Conservation (phyloP, 495 filamentous ascomycete genomes). For the Penicillium robsamsonii region DNA sequence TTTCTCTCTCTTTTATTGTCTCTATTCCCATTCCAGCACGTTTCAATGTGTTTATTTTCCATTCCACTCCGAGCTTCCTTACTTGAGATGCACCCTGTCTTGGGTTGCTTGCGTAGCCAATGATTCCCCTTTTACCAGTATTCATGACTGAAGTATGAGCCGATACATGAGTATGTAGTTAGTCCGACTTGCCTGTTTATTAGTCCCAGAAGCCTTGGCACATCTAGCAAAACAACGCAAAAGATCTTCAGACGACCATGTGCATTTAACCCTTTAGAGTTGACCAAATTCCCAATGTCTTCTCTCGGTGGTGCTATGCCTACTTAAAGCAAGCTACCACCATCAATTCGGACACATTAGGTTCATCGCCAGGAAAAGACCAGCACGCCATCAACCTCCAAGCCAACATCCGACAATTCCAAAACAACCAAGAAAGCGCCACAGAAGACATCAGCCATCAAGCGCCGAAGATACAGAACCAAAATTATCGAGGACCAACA, state of each 20-base stretch:
- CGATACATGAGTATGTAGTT: background rate
- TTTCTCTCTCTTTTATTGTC: slow-evolving; percentile 50
- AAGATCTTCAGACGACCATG: background rate
- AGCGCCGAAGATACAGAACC: background rate
- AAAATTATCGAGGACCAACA: background rate
- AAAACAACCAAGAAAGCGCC: background rate
- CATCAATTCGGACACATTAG: background rate
- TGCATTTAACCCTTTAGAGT: background rate
- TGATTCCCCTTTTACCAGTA: slow-evolving; percentile 12
- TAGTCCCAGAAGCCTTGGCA: background rate
- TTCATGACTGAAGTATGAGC: background rate
- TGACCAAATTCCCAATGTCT: background rate
- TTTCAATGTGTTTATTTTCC: slow-evolving; percentile 48
- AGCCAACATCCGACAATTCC: background rate
- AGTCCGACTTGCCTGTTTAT: background rate
- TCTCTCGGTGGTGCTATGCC: background rate
- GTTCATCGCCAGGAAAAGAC: background rate
- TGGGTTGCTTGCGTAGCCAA: slow-evolving; percentile 14
- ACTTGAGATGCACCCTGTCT: slow-evolving; percentile 4
- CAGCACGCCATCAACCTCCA: background rate
- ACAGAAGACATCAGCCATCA: background rate
- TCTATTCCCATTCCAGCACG: slow-evolving; percentile 51
- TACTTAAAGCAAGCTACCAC: background rate
- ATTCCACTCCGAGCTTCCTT: slow-evolving; percentile 18
- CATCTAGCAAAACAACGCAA: background rate